phyloP scores from a whole-genome alignment of 2,329 filamentous ascomycete species.

The Cordyceps farinosa region DNA sequence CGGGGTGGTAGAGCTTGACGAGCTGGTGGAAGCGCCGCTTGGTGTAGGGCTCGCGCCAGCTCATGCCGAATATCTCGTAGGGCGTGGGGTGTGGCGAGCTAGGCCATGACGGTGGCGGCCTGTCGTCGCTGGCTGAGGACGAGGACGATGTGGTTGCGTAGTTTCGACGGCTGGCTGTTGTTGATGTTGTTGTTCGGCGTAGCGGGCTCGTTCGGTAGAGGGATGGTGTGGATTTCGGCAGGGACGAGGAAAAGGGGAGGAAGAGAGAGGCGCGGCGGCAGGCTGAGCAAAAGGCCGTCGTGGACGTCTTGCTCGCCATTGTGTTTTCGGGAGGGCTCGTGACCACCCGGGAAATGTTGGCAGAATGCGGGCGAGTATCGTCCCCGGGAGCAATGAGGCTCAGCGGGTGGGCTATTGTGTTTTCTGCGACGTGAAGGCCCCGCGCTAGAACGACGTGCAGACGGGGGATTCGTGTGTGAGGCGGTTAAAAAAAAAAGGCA shows the following conservation, averaged over 20 bases:
- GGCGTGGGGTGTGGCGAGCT: slow-evolving; percentile 62
- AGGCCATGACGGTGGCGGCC: slow-evolving; percentile 42
- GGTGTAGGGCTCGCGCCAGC: slow-evolving; percentile 64
- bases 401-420: no score
- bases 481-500: background rate
- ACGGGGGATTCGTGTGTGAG: no score
- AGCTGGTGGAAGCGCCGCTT: slow-evolving; percentile 85
- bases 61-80: slow-evolving; percentile 76
- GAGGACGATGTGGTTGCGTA: slow-evolving; percentile 9
- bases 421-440: no score
- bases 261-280: slow-evolving; percentile 8
- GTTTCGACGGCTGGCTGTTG: background rate
- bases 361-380: no score
- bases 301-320: slow-evolving; percentile 7
- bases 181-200: background rate
- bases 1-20: slow-evolving; percentile 94
- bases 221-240: no score
- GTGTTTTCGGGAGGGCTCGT: background rate
- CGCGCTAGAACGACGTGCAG: background rate
- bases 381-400: no score
- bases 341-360: background rate
- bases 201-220: background rate
- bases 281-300: slow-evolving; percentile 6
- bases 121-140: slow-evolving; percentile 11
- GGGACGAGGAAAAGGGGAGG: background rate